Evolutionary conservation across 768 basidiomycete genomes (phyloP), one percentile per base, ranked within the genome.

Genomic region (Podaxis pistillaris): DNA sequence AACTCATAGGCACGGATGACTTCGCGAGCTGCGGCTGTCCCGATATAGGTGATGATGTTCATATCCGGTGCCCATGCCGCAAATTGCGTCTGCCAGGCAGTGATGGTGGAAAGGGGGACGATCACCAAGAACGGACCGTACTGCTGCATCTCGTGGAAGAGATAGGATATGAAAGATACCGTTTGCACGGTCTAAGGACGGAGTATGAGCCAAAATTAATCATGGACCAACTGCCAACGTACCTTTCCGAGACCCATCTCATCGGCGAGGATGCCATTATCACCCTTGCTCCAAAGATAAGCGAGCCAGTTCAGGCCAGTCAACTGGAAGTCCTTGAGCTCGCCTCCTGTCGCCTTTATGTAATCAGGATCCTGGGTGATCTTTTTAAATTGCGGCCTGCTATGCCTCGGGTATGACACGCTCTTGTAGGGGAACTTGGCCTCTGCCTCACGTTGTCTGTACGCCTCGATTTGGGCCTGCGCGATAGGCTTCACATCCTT

Each of bases 231-330:
- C 36, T 41, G 63, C 17, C 9, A 66, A 64, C 68, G 51, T 65
- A 91, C 84, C 86, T 99, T 99, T 58, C 97, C 97, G 26, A 99
- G 89, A 73, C 97, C 97, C 97, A 98, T 99, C 83, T 99, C 97
- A 70, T 99, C 97, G 0, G 97, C 97, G 38, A 99, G 78, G 63
- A 99, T 97, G 19, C 97, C 97, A 71, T 98, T 98, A 68, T 96
- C 91, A 8, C 93, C 93, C 68, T 93, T 87, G 66, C 85, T 88
- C 97, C 97, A 98, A 15, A 96, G 79, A 74, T 96, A 98, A 3
- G 93, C 90, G n/a, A 99, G 82, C 97, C 97, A 99, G 72, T 99
- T 99, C 65, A 99, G 81, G 24, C 97, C 97, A 2, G 94, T 97
- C 44, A 98, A 81, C 78, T 99, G 97, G 79, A 99, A 99, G 70